phyloP scores from a whole-genome alignment of 2,329 filamentous ascomycete genomes.

The Chrysosporium keratinophilum region DNA sequence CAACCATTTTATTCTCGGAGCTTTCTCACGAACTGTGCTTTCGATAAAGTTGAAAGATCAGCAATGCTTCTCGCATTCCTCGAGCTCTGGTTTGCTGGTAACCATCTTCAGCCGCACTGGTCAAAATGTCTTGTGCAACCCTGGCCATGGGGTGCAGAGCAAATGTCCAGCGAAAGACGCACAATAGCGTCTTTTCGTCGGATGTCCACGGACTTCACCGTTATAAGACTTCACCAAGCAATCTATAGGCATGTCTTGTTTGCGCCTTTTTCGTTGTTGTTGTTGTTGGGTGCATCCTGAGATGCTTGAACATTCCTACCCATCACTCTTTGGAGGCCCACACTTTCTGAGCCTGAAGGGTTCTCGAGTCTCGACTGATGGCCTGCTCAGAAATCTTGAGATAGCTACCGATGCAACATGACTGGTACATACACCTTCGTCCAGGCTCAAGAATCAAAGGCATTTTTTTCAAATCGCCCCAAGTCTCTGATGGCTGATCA shows the following conservation, averaged over 20 bases:
- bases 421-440: too few species aligned
- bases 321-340: neutral
- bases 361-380: too few species aligned
- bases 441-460: too few species aligned
- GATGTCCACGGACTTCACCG: neutral
- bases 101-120: neutral
- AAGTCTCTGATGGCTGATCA: too few species aligned
- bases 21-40: neutral
- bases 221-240: conserved; percentile 3
- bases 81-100: neutral
- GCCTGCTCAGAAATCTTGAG: too few species aligned
- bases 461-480: too few species aligned
- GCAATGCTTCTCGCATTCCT: neutral
- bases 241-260: neutral
- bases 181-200: neutral
- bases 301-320: neutral
- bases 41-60: neutral
- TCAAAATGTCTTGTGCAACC: neutral
- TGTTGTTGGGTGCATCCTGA: too few species aligned
- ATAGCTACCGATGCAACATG: too few species aligned
- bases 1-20: neutral
- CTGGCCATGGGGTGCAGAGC: neutral
- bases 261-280: neutral
- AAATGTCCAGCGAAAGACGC: neutral
- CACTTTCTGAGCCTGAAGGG: neutral